phyloP scores from a whole-genome alignment of 225 moss, liverwort and hornwort genomes.

The Climacium dendroides region DNA sequence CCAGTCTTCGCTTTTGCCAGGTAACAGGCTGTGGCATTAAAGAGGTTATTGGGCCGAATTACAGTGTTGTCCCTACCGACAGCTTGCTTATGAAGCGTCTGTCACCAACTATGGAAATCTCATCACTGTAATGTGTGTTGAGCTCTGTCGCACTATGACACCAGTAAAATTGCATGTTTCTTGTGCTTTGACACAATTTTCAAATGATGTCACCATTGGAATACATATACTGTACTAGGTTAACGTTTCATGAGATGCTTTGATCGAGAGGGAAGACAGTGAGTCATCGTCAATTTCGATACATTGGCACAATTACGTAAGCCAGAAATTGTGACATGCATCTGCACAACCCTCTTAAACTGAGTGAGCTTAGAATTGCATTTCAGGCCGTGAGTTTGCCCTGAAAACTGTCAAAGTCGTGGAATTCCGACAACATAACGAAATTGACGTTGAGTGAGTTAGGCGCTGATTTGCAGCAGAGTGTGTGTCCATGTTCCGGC shows the following conservation, averaged over 20 bases:
- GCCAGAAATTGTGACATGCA: not conserved
- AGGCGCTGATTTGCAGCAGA: conserved; percentile 3
- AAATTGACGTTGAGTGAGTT: not conserved
- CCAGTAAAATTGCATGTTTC: not conserved
- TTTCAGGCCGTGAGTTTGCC: not conserved
- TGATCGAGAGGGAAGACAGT: not conserved
- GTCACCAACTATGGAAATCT: not conserved
- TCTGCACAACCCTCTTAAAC: not conserved
- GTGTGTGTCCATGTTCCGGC: conserved; percentile 35
- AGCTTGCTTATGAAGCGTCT: not conserved
- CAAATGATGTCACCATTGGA: not conserved
- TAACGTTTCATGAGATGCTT: not conserved
- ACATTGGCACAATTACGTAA: too few species aligned
- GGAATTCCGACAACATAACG: not conserved
- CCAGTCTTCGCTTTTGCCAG: not conserved
- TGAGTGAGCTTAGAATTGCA: not conserved
- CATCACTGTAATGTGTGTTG: not conserved
- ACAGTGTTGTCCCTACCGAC: not conserved
- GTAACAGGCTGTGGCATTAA: not conserved
- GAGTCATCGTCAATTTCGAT: not conserved
- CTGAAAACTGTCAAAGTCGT: not conserved
- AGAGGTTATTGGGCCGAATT: not conserved
- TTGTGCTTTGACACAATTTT: not conserved
- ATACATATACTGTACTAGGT: too few species aligned
- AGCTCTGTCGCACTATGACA: not conserved